phyloP scores from a whole-genome alignment of 768 basidiomycete genomes.

The Amanita muscaria region DNA sequence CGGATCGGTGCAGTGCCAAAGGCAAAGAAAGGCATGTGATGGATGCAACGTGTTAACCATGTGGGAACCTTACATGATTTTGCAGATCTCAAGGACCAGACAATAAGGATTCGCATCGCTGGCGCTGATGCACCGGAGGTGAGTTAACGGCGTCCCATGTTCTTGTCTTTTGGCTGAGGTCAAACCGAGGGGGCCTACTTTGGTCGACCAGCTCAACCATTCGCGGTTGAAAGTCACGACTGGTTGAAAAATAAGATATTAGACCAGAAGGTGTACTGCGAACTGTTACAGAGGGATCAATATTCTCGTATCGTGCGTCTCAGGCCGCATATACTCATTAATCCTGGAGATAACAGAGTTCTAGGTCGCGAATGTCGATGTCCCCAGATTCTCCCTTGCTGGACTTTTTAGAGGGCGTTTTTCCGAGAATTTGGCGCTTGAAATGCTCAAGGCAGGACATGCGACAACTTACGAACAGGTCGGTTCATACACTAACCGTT shows the following conservation, averaged over 20 bases:
- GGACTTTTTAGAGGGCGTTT: conserved; percentile 33
- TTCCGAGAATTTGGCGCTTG: conserved; percentile 45
- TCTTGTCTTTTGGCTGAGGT: background rate
- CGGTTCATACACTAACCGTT: background rate
- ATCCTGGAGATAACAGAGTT: background rate
- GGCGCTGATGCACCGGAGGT: conserved; percentile 95
- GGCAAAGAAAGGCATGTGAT: background rate
- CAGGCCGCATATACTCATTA: too few species aligned
- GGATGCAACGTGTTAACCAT: background rate
- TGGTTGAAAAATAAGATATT: conserved; percentile 58
- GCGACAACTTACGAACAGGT: conserved; percentile 67
- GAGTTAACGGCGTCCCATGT: conserved; percentile 5
- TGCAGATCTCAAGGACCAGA: conserved; percentile 68
- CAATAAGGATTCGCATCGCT: conserved; percentile 81
- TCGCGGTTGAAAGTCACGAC: conserved; percentile 59
- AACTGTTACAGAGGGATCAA: conserved; percentile 70
- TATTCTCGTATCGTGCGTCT: conserved; percentile 75
- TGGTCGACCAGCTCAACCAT: conserved; percentile 71
- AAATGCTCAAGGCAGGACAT: conserved; percentile 78
- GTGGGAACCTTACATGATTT: too few species aligned
- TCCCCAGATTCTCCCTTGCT: conserved; percentile 47
- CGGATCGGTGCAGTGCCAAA: conserved; percentile 59
- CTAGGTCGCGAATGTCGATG: conserved; percentile 61
- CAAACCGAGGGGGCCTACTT: conserved; percentile 64
- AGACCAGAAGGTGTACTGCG: conserved; percentile 58